Evolutionary conservation across 768 basidiomycete species (phyloP).

Genomic region (Pulveroboletus sp.): DNA sequence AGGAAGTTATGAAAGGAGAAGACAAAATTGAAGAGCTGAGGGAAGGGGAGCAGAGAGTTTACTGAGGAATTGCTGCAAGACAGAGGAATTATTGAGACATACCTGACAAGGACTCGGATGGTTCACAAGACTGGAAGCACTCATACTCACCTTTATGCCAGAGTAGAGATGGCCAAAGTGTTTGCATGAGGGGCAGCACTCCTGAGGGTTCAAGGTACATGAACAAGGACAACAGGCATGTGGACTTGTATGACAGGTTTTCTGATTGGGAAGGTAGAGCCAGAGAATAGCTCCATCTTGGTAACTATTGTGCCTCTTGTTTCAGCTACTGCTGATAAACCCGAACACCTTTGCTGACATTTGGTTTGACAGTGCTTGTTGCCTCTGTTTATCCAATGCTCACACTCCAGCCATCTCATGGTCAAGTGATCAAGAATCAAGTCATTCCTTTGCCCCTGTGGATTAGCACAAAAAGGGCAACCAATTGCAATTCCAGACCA

Average conservation of each 20-base stretch:
- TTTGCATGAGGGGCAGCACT: conserved; percentile 13
- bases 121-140: conserved; percentile 7
- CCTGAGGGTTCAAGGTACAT: conserved; percentile 13
- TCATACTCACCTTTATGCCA: conserved; percentile 11
- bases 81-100: conserved; percentile 1
- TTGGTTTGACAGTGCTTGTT: neutral
- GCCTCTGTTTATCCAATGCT: neutral
- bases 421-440: neutral
- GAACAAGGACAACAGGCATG: conserved; percentile 4
- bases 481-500: too few relatives aligned
- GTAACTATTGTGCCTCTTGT: conserved; percentile 2
- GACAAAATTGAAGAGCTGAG: conserved; percentile 55
- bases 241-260: conserved; percentile 1
- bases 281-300: neutral
- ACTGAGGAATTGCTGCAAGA: conserved; percentile 33
- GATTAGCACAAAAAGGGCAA: neutral
- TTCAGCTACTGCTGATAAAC: neutral
- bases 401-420: neutral
- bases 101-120: conserved; percentile 13
- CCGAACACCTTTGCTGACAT: neutral
- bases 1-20: conserved; percentile 53
- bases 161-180: conserved; percentile 7
- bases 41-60: conserved; percentile 65
- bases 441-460: neutral
- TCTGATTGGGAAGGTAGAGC: neutral